A percentile compares a stretch with the other conserved stretches of the same genome.
phyloP scores from a whole-genome alignment of 768 basidiomycete genomes.

The Guyanaporus albipodus region DNA sequence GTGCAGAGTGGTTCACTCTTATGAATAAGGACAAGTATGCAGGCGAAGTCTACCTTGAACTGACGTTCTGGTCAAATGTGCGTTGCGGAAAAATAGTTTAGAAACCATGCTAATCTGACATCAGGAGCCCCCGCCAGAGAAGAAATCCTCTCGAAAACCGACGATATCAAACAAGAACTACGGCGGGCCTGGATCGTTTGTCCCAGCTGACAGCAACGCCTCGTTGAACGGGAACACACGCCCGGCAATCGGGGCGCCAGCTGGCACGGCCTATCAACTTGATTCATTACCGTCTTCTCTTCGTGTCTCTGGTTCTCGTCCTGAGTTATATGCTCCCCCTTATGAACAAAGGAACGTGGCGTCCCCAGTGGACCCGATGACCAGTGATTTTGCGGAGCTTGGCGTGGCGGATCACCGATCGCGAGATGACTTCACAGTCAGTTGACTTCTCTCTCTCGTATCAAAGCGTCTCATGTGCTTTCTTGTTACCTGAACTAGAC shows the following conservation, averaged over 20 bases:
- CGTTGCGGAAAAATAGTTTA: conserved; percentile 22
- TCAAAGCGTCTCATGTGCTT: conserved; percentile 13
- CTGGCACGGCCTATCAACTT: conserved; percentile 35
- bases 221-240: conserved; percentile 23
- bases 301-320: conserved; percentile 57
- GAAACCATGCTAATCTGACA: conserved; percentile 3
- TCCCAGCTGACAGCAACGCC: conserved; percentile 42
- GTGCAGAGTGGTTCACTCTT: conserved; percentile 89
- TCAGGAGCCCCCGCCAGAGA: conserved; percentile 77
- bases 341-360: conserved; percentile 55
- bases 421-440: conserved; percentile 58
- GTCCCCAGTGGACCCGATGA: conserved; percentile 47
- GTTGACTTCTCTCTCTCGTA: conserved; percentile 21
- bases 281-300: conserved; percentile 61
- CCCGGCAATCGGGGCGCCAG: conserved; percentile 4
- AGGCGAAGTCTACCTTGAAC: conserved; percentile 92
- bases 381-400: conserved; percentile 65
- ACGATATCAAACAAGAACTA: conserved; percentile 58
- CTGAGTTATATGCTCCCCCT: conserved; percentile 69
- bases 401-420: conserved; percentile 47
- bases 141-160: conserved; percentile 51
- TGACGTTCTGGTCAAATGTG: conserved; percentile 97
- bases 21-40: conserved; percentile 89
- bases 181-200: conserved; percentile 74
- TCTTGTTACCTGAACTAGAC: conserved; percentile 34